Conservation (phyloP, 257 asterid genomes). For the Craterostigma plantagineum region DNA sequence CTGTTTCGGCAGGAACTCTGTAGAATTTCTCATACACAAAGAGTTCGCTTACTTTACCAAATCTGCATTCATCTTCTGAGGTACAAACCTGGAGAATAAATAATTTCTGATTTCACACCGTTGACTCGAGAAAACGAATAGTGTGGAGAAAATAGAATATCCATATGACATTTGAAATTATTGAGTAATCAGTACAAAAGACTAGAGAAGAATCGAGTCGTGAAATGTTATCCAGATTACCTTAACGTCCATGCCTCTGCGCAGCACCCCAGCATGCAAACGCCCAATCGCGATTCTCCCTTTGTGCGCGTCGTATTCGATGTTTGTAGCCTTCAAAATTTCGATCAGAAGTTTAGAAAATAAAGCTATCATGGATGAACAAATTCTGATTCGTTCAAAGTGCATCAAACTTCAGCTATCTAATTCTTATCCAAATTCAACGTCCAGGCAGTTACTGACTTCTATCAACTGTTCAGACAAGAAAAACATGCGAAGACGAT, state of each 20-base stretch:
- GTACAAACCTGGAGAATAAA: conserved; percentile 50
- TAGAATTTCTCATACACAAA: conserved; percentile 78
- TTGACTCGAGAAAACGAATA: background rate
- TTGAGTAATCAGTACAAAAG: no score
- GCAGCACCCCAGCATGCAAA: conserved; percentile 76
- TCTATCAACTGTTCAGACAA: no score
- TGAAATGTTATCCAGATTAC: conserved; percentile 12
- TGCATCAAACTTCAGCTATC: no score
- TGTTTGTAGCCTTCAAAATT: conserved; percentile 72
- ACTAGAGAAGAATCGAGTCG: no score
- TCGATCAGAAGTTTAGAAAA: no score
- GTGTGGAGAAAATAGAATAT: conserved; percentile 1
- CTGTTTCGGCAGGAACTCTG: conserved; percentile 67
- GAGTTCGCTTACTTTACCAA: conserved; percentile 74
- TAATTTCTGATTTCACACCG: conserved; percentile 2
- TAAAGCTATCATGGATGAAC: no score
- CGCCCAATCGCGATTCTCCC: conserved; percentile 99
- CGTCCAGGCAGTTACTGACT: no score
- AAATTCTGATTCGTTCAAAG: no score
- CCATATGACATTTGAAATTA: conserved; percentile 4
- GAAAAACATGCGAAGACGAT: conserved; percentile 5
- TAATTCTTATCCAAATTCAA: no score
- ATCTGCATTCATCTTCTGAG: conserved; percentile 68
- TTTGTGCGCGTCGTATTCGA: conserved; percentile 90
- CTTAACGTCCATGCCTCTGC: conserved; percentile 87